These are phyloP conservation scores for Scheffersomyces cryptocercus DNA, from an alignment of 1,139 yeast genomes.

Conservation along the genomic window DNA sequence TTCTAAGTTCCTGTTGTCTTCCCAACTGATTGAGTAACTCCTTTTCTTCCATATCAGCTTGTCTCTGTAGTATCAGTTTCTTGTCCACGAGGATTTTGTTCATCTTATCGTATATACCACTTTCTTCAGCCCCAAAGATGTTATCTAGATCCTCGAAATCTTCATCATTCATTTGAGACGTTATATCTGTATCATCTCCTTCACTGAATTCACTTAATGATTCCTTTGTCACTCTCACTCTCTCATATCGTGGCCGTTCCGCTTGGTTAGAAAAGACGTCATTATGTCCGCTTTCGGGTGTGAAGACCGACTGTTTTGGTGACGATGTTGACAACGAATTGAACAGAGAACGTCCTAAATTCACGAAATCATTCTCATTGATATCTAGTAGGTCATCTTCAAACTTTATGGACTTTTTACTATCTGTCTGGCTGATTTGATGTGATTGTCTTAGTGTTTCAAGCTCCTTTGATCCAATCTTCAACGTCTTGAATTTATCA, in stretches of 20 bases:
- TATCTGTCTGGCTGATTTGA: neutral
- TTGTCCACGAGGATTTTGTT: constrained; percentile 20
- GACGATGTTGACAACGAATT: constrained; percentile 27
- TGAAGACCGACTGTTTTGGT: constrained; percentile 19
- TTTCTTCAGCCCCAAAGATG: constrained; percentile 40
- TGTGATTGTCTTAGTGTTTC: constrained; percentile 14
- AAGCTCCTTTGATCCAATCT: constrained; percentile 16
- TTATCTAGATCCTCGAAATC: constrained; percentile 45
- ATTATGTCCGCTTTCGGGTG: constrained; percentile 5
- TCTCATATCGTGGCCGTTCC: neutral
- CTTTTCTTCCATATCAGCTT: constrained; percentile 38
- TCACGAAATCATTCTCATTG: constrained; percentile 1
- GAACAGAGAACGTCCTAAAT: constrained; percentile 11
- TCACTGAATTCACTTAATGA: constrained; percentile 40
- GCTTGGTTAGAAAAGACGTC: neutral
- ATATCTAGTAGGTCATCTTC: constrained; percentile 3
- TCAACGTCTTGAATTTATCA: constrained; percentile 27
- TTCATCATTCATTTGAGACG: constrained; percentile 42
- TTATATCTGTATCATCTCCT: constrained; percentile 41
- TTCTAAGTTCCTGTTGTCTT: constrained; percentile 10
- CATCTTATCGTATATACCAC: constrained; percentile 31
- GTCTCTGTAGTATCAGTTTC: constrained; percentile 28
- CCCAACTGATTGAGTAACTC: constrained; percentile 25
- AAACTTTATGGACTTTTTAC: constrained; percentile 5
- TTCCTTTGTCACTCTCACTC: constrained; percentile 11